Base-by-base conservation (phyloP, 495 filamentous ascomycete species). In the Parachaetomium inaequale region DNA sequence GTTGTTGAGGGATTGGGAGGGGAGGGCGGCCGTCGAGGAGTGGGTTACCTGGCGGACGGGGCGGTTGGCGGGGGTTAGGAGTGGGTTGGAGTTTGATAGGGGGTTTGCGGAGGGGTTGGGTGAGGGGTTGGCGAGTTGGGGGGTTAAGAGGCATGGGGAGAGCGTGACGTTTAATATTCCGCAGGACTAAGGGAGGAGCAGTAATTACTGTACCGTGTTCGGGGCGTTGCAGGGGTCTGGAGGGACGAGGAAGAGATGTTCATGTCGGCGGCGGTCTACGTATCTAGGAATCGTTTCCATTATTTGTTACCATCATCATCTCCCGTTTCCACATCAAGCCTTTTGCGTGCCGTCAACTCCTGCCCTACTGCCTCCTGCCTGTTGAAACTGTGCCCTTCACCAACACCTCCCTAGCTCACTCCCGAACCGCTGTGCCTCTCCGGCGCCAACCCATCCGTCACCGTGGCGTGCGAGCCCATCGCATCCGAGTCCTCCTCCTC, bases 1-100 rank as follows among this genome's bases (percentile, higher is more conserved):
- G 0, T 65, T 85, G 26, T 58, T 87, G 45, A 73, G 83, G 23
- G 82, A 80, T 12, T 72, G 75, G 0, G 81, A 81, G 61, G 83
- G 82, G 0, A n/a, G n/a, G 15, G 73, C 74, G 0, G 77, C 77
- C 67, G 78, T 79, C 6, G 80, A 82, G 68, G 65, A 68, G 15
- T 76, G 74, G 75, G 25, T 78, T 12, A 61, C 55, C 0, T 78
- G 74, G 74, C 53, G 70, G 32, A 72, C 72, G 40, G 68, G 63
- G 6, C 52, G 62, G 55, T 15, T 72, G 19, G 58, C 58, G 23
- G 68, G 63, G 59, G 28, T 21, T 14, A 62, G 61, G 5, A 49
- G 59, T 11, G 68, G 64, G 43, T 57, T 32, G 45, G 17, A 31
- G 40, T 75, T 51, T 58, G 75, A 76, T 58, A 6, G 23, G 19